A percentile compares a stretch with the other conserved stretches of the same genome.
phyloP scores from a whole-genome alignment of 345 rosid genomes.

The Laguncularia racemosa region DNA sequence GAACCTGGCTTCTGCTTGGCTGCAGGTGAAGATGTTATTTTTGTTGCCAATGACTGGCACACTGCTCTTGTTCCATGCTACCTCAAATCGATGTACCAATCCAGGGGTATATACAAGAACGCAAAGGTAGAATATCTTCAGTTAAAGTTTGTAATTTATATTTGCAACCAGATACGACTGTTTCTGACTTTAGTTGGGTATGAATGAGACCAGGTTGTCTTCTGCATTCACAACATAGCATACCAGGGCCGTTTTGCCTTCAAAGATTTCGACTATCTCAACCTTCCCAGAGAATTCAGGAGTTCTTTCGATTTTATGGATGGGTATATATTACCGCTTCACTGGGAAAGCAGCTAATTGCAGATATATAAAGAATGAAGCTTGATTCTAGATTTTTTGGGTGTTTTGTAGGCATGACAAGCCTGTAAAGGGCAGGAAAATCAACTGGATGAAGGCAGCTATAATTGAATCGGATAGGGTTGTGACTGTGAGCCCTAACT shows the following conservation, averaged over 20 bases:
- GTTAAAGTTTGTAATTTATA: background rate
- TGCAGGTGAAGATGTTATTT: slow-evolving; percentile 80
- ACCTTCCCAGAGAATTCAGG: slow-evolving; percentile 62
- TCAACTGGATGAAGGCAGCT: slow-evolving; percentile 97
- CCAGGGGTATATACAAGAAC: slow-evolving; percentile 54
- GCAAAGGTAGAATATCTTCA: slow-evolving; percentile 49
- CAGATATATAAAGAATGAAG: too few species aligned
- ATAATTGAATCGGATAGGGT: slow-evolving; percentile 68
- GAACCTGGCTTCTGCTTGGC: background rate
- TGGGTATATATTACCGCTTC: slow-evolving; percentile 32
- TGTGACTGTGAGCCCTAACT: slow-evolving; percentile 82
- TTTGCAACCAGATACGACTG: background rate
- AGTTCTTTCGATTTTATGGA: slow-evolving; percentile 84
- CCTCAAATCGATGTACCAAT: slow-evolving; percentile 57
- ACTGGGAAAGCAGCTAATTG: background rate
- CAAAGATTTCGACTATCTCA: slow-evolving; percentile 59
- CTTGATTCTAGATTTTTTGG: background rate
- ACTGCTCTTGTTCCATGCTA: slow-evolving; percentile 89
- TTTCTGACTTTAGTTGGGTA: background rate
- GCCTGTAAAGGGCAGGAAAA: slow-evolving; percentile 84
- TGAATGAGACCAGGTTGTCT: slow-evolving; percentile 51
- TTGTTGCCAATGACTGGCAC: slow-evolving; percentile 94
- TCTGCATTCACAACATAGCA: slow-evolving; percentile 95
- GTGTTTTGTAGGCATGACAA: slow-evolving; percentile 35
- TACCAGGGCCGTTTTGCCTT: slow-evolving; percentile 83